Evolutionary conservation across 2,329 filamentous ascomycete species (phyloP).

Genomic region (Botryotinia calthae): DNA sequence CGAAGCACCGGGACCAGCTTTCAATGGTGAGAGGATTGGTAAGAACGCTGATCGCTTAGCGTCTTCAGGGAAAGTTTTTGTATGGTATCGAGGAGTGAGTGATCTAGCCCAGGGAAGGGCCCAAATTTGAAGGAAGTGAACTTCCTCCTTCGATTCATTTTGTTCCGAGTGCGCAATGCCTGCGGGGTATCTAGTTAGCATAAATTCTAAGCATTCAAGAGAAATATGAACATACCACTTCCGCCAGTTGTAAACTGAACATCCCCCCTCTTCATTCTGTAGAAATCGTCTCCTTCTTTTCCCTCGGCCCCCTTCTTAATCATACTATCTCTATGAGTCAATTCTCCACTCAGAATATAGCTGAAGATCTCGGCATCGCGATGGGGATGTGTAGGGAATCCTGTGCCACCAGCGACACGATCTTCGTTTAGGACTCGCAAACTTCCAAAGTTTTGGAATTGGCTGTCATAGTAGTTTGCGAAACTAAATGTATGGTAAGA

Average conservation of each 20-base stretch:
- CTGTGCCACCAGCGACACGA: slow-evolving; percentile 68
- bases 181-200: slow-evolving; percentile 28
- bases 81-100: slow-evolving; percentile 74
- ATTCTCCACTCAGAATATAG: slow-evolving; percentile 80
- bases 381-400: slow-evolving; percentile 84
- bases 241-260: slow-evolving; percentile 91
- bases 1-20: slow-evolving; percentile 61
- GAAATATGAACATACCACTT: slow-evolving; percentile 50
- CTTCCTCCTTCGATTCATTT: slow-evolving; percentile 69
- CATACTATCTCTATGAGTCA: slow-evolving; percentile 87
- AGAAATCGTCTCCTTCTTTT: slow-evolving; percentile 57
- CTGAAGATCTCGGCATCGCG: slow-evolving; percentile 87
- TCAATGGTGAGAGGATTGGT: slow-evolving; percentile 72
- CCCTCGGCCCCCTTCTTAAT: slow-evolving; percentile 65
- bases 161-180: slow-evolving; percentile 78
- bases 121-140: slow-evolving; percentile 90
- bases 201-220: neutral
- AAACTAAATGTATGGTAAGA: slow-evolving; percentile 50
- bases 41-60: slow-evolving; percentile 70
- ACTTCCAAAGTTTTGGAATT: slow-evolving; percentile 59
- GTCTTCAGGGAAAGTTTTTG: slow-evolving; percentile 67
- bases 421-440: slow-evolving; percentile 88
- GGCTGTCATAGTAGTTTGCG: slow-evolving; percentile 42
- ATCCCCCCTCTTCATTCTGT: slow-evolving; percentile 71
- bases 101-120: slow-evolving; percentile 73